Evolutionary conservation across 2,329 filamentous ascomycete genomes (phyloP).

Genomic region (Ceratocystiopsis minuta): DNA sequence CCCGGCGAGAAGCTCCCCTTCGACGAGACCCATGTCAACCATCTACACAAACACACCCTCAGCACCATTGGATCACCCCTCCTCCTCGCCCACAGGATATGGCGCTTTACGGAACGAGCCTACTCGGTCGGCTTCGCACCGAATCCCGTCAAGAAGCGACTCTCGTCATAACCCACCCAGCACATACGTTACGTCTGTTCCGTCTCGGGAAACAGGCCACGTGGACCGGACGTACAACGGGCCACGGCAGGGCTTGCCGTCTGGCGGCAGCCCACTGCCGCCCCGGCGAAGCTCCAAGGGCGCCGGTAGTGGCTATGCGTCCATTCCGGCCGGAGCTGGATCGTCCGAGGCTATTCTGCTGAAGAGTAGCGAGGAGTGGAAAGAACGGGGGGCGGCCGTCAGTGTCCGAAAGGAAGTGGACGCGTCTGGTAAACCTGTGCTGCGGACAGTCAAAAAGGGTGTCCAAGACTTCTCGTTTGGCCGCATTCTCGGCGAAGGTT

Average conservation of each 20-base stretch:
- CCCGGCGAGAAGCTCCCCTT: slow-evolving; percentile 7
- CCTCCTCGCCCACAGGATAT: slow-evolving; percentile 4
- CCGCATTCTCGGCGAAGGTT: slow-evolving; percentile 78
- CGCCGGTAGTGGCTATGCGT: slow-evolving; percentile 37
- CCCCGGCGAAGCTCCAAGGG: slow-evolving; percentile 62
- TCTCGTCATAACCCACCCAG: slow-evolving; percentile 34
- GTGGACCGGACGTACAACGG: slow-evolving; percentile 10
- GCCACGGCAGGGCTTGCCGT: slow-evolving; percentile 30
- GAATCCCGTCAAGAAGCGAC: slow-evolving; percentile 34
- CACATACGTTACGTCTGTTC: slow-evolving; percentile 40
- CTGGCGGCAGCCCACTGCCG: slow-evolving; percentile 43
- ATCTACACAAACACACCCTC: slow-evolving; percentile 14
- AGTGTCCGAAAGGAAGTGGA: slow-evolving; percentile 70
- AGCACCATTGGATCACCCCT: slow-evolving; percentile 16
- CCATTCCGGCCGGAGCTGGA: slow-evolving; percentile 14
- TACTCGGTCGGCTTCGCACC: slow-evolving; percentile 37
- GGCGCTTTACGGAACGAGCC: slow-evolving; percentile 34
- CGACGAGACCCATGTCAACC: slow-evolving; percentile 16
- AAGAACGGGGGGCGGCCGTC: slow-evolving; percentile 82
- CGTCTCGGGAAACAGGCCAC: slow-evolving; percentile 45
- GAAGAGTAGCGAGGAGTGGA: slow-evolving; percentile 76
- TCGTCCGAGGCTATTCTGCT: slow-evolving; percentile 22
- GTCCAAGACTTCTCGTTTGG: slow-evolving; percentile 95
- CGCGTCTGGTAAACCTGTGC: slow-evolving; percentile 61
- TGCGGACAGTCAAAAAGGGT: slow-evolving; percentile 83